Evolutionary conservation across 2,329 filamentous ascomycete genomes (phyloP).

Genomic region (Aspergillus sergii): DNA sequence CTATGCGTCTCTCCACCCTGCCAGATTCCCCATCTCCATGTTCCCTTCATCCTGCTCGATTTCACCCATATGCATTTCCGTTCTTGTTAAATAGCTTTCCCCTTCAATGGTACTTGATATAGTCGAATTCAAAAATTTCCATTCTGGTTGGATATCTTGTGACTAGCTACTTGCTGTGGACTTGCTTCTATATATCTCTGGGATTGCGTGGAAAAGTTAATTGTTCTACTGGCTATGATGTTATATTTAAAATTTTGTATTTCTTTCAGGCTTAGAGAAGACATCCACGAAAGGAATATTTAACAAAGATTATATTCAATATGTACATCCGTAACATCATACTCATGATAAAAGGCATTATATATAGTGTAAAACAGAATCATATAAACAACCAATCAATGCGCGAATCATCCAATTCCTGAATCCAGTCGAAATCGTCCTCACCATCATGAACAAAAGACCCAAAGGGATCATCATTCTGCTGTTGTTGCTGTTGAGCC

Average conservation of each 20-base stretch:
- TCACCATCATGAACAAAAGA: slow-evolving; percentile 23
- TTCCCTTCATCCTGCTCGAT: neutral
- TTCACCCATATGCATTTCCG: slow-evolving; percentile 9
- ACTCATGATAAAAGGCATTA: slow-evolving; percentile 4
- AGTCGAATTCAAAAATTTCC: slow-evolving; percentile 1
- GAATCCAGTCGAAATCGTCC: slow-evolving; percentile 43
- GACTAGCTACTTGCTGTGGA: neutral
- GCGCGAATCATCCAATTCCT: slow-evolving; percentile 42
- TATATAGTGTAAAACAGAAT: slow-evolving; percentile 8
- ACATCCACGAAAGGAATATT: neutral
- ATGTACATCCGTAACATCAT: slow-evolving; percentile 3
- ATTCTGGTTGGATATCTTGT: neutral
- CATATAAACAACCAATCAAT: slow-evolving; percentile 47
- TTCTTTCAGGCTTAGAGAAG: neutral
- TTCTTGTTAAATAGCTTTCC: slow-evolving; percentile 18
- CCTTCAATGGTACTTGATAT: slow-evolving; percentile 4
- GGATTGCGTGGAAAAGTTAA: neutral
- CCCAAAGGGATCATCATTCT: neutral
- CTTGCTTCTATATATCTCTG: neutral
- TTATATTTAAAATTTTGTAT: neutral
- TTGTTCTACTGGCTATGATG: neutral
- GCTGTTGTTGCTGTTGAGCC: slow-evolving; percentile 2
- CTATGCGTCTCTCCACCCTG: neutral
- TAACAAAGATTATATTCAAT: neutral
- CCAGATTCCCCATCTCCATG: slow-evolving; percentile 5